Evolutionary conservation across 257 asterid species (phyloP).

Genomic region (Lithospermum erythrorhizon): DNA sequence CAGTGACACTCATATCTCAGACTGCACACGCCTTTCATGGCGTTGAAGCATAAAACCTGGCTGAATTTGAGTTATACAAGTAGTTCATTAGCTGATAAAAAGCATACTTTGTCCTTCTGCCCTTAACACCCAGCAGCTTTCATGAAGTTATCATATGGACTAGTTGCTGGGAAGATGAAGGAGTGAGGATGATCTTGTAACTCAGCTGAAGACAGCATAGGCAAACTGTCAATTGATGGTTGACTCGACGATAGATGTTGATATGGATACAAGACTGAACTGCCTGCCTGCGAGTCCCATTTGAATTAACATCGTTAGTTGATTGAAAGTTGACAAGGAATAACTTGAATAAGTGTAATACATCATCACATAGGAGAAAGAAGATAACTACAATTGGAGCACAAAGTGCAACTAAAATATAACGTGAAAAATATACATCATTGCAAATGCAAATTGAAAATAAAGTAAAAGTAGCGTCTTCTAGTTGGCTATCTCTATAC

Average conservation of each 20-base stretch:
- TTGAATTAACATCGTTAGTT: neutral
- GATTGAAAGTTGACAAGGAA: conserved; percentile 1
- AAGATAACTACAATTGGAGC: no score
- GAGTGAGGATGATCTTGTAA: conserved; percentile 41
- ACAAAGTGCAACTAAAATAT: no score
- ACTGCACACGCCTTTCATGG: no score
- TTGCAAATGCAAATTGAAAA: no score
- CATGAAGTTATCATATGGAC: conserved; percentile 79
- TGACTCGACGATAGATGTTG: conserved; percentile 14
- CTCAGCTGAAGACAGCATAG: conserved; percentile 38
- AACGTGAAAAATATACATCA: no score
- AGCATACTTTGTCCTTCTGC: neutral
- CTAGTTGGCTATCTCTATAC: neutral
- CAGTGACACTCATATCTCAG: neutral
- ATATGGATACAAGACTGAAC: conserved; percentile 34
- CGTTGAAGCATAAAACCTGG: neutral
- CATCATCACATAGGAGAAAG: no score
- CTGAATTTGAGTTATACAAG: neutral
- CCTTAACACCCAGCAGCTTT: conserved; percentile 84
- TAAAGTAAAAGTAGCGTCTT: neutral
- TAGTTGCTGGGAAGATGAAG: conserved; percentile 59
- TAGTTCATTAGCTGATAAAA: neutral
- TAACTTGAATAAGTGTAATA: no score
- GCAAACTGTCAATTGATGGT: conserved; percentile 19
- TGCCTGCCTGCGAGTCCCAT: conserved; percentile 32